Conservation (phyloP, 192 early-diverging fungal species). For the Chytriomyces sp. region DNA sequence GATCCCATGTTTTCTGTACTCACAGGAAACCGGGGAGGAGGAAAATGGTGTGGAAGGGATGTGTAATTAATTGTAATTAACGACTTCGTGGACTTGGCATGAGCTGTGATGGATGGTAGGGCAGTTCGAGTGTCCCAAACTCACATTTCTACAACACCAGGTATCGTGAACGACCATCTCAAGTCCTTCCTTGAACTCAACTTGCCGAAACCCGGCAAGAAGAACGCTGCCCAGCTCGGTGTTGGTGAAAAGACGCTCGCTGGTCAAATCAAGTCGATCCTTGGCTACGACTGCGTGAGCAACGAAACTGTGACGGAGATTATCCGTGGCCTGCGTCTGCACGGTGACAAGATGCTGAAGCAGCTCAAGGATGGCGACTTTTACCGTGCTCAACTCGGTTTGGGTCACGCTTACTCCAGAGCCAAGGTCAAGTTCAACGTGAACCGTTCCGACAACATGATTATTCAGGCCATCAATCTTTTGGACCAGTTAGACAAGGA, state of each 20-base stretch:
- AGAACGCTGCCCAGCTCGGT: slow-evolving; percentile 74
- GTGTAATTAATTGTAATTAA: no score
- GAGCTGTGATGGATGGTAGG: no score
- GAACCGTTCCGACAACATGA: slow-evolving; percentile 95
- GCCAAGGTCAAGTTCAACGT: slow-evolving; percentile 99
- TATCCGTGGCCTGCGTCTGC: slow-evolving; percentile 90
- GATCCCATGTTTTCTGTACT: no score
- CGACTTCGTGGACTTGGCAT: no score
- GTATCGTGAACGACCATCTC: slow-evolving; percentile 83
- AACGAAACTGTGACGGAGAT: slow-evolving; percentile 87
- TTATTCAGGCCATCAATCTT: slow-evolving; percentile 77
- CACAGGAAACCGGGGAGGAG: not conserved
- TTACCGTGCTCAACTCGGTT: slow-evolving; percentile 90
- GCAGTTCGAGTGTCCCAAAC: not conserved
- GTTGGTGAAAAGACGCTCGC: slow-evolving; percentile 87
- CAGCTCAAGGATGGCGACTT: slow-evolving; percentile 94
- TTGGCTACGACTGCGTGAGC: slow-evolving; percentile 75
- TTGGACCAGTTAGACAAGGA: slow-evolving; percentile 99
- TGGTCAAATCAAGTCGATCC: slow-evolving; percentile 73
- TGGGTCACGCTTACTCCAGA: slow-evolving; percentile 97
- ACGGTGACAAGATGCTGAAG: slow-evolving; percentile 82
- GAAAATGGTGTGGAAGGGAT: not conserved
- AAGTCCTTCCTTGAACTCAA: slow-evolving; percentile 96
- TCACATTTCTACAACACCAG: slow-evolving; percentile 37
- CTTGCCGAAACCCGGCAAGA: slow-evolving; percentile 80